phyloP scores from a whole-genome alignment of 2,329 filamentous ascomycete genomes.

The Huntiella omanensis region DNA sequence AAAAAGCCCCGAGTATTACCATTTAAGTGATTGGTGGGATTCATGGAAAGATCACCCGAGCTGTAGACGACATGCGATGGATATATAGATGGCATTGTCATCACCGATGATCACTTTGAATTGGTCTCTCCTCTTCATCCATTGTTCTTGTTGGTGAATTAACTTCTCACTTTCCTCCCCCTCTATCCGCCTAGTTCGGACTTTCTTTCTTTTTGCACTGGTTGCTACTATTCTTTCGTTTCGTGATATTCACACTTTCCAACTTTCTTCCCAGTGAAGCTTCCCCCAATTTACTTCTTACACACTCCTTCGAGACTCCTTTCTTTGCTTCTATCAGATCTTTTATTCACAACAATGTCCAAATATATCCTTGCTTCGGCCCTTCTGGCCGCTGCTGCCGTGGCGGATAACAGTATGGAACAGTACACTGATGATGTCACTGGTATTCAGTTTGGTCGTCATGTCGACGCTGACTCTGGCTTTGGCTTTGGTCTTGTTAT shows the following conservation, averaged over 20 bases:
- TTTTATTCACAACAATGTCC: constrained; percentile 2
- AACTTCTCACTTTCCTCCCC: neutral
- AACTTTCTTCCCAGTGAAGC: neutral
- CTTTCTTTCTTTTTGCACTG: constrained; percentile 7
- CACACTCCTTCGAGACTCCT: neutral
- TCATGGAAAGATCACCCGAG: no score
- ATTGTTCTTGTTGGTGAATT: constrained; percentile 4
- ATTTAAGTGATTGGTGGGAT: no score
- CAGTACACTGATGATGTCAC: constrained; percentile 25
- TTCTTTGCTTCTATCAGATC: neutral
- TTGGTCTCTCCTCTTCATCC: no score
- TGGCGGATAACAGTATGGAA: constrained; percentile 3
- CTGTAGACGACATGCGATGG: no score
- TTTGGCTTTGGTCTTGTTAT: constrained; percentile 32
- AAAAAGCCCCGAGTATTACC: no score
- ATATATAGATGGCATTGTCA: no score
- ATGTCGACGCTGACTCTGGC: constrained; percentile 16
- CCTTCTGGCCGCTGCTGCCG: constrained; percentile 5
- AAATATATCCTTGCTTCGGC: constrained; percentile 4
- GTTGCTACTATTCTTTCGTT: constrained; percentile 8
- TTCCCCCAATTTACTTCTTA: neutral
- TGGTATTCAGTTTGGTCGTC: constrained; percentile 26
- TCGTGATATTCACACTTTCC: neutral
- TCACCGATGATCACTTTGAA: no score
- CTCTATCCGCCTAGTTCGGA: neutral